phyloP scores from a whole-genome alignment of 2,329 filamentous ascomycete genomes.

The Curvularia hawaiiensis region DNA sequence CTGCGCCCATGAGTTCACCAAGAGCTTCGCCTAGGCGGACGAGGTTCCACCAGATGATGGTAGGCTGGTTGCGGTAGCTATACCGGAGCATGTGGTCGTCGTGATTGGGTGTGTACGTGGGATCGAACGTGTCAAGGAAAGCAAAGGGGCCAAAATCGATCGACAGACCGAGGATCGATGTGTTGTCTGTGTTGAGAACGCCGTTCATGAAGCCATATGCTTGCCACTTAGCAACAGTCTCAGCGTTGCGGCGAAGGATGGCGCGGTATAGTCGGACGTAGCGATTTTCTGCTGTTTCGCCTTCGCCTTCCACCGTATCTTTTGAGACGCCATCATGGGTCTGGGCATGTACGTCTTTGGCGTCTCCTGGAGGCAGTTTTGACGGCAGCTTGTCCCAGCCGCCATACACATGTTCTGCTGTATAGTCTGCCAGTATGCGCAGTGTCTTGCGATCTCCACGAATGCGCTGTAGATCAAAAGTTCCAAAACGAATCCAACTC shows the following conservation, averaged over 20 bases:
- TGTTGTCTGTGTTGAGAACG: constrained; percentile 97
- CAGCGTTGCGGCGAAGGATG: constrained; percentile 82
- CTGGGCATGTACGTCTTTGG: constrained; percentile 56
- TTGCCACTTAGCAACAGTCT: constrained; percentile 91
- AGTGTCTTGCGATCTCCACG: constrained; percentile 78
- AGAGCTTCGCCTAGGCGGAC: constrained; percentile 88
- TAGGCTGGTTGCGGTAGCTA: constrained; percentile 91
- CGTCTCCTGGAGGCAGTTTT: constrained; percentile 54
- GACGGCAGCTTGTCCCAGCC: constrained; percentile 86
- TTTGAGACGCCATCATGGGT: constrained; percentile 56
- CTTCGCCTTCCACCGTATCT: constrained; percentile 68
- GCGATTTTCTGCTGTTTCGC: constrained; percentile 77
- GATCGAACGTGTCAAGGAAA: constrained; percentile 97
- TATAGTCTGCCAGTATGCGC: constrained; percentile 76
- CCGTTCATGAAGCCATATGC: constrained; percentile 99
- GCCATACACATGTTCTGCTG: constrained; percentile 83
- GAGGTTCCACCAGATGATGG: constrained; percentile 98
- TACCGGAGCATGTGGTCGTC: constrained; percentile 89
- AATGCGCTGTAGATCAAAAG: constrained; percentile 87
- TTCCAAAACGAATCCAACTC: constrained; percentile 91
- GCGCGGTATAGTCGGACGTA: constrained; percentile 88
- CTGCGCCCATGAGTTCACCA: constrained; percentile 85
- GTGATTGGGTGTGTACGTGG: constrained; percentile 93
- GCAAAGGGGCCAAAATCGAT: constrained; percentile 97
- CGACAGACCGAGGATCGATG: constrained; percentile 83